These are phyloP conservation scores for Silene vulgaris DNA, from an alignment of 179 eudicot genomes.

Conservation along the genomic window DNA sequence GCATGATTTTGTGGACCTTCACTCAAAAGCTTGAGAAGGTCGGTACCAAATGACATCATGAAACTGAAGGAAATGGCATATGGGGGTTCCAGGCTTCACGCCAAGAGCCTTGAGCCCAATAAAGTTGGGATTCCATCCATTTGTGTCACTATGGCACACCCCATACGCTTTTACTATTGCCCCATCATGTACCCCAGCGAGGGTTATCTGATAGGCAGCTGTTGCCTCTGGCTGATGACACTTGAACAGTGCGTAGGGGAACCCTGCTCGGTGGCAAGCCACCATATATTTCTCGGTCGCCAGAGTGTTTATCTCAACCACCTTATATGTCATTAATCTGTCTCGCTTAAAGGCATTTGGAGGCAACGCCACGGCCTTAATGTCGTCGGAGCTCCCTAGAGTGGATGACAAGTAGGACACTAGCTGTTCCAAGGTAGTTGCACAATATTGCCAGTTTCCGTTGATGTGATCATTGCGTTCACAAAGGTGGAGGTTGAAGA, in stretches of 20 bases:
- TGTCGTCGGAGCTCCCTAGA: neutral
- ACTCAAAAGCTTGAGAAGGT: conserved; percentile 3
- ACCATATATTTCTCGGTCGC: conserved; percentile 6
- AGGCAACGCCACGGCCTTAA: neutral
- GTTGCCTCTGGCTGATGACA: conserved; percentile 10
- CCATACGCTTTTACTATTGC: neutral
- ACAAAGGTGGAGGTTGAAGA: conserved; percentile 1
- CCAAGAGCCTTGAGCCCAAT: conserved; percentile 11
- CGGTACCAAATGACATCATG: conserved; percentile 15
- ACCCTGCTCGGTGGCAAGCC: conserved; percentile 10
- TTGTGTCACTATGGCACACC: conserved; percentile 14
- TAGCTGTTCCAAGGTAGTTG: conserved; percentile 11
- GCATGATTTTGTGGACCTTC: neutral
- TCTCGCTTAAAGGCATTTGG: neutral
- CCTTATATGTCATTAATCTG: neutral
- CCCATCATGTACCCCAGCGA: conserved; percentile 8
- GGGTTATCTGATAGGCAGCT: neutral
- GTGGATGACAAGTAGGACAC: conserved; percentile 5
- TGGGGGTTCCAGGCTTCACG: conserved; percentile 10
- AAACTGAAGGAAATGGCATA: conserved; percentile 17
- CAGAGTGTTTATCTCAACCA: neutral
- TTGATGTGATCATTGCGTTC: neutral
- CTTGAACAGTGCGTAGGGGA: conserved; percentile 10
- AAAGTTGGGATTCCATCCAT: conserved; percentile 13
- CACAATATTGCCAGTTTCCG: conserved; percentile 14